phyloP scores from a whole-genome alignment of 805 yeast species.

The Nakazawaea laoshanensis region DNA sequence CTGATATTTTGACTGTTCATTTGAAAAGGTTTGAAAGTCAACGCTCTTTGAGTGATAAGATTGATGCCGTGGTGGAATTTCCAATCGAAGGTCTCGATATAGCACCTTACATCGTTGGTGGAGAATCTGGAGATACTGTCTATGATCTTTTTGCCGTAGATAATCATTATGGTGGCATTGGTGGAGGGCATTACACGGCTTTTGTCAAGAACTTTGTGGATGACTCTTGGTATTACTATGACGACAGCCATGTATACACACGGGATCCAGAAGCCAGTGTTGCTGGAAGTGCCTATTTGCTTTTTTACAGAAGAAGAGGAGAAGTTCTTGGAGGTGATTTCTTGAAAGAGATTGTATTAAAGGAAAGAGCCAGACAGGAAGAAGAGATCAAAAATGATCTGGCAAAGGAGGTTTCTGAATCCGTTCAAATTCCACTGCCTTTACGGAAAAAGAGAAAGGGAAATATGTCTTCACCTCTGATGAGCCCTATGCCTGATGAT shows the following conservation, averaged over 20 bases:
- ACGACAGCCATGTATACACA: conserved; percentile 69
- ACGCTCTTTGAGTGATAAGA: conserved; percentile 80
- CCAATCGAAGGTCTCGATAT: conserved; percentile 81
- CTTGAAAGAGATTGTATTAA: conserved; percentile 26
- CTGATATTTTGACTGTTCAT: conserved; percentile 85
- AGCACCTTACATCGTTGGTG: conserved; percentile 40
- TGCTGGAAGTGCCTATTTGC: conserved; percentile 75
- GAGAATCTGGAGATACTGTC: conserved; percentile 25
- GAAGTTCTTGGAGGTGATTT: conserved; percentile 30
- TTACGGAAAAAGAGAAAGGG: conserved; percentile 9
- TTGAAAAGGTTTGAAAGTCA: conserved; percentile 84
- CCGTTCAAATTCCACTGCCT: conserved; percentile 1
- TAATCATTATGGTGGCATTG: conserved; percentile 92
- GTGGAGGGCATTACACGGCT: conserved; percentile 97
- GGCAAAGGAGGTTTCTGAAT: conserved; percentile 16
- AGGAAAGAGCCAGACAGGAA: conserved; percentile 18
- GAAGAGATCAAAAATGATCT: conserved; percentile 17
- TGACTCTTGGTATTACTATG: conserved; percentile 79
- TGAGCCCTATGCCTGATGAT: conserved; percentile 1
- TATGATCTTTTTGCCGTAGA: conserved; percentile 91
- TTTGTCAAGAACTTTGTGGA: conserved; percentile 74
- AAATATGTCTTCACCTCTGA: conserved; percentile 8
- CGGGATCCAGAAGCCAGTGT: conserved; percentile 54
- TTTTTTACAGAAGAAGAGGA: conserved; percentile 64
- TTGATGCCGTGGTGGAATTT: conserved; percentile 75